Base-by-base conservation (phyloP, 108 stramenopile species). In the Cyclotella choctawhatcheeana region DNA sequence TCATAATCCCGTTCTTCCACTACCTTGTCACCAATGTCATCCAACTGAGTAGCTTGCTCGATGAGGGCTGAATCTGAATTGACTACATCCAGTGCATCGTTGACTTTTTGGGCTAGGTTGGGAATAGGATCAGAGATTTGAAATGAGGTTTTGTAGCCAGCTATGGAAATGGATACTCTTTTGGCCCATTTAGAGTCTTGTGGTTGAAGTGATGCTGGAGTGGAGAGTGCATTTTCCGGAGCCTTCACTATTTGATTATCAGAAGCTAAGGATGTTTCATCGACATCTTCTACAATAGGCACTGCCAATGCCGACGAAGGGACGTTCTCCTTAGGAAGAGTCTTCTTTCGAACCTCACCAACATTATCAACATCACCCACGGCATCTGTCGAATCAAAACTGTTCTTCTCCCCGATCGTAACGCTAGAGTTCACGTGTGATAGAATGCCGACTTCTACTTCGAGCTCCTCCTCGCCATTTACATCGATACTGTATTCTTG, bases 1-100 rank as follows among this genome's bases (percentile, higher is more conserved):
- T 81, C 75, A 33, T 77, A 81, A 51, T 81, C 80, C n/a, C 69
- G 34, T 24, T 76, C 79, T 18, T 62, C 71, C 35, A 67, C 70
- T 12, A 47, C 31, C 50, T 76, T 66, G 5, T 74, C 58, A 20
- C 51, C 67, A 34, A 70, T 64, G 16, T 67, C 43, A 29, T 79
- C 71, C 14, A 72, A 22, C 25, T 32, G 26, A 44, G 62, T 55
- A 2, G 78, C 78, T 53, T 79, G 37, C 37, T 63, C 40, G n/a
- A 67, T 44, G 25, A 79, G 71, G 12, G 25, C 53, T 10, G 30
- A 34, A 30, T 79, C 71, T 25, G 27, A 12, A 7, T n/a, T 21
- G 4, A 62, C 67, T 2, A 73, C 71, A 34, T 76, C 43, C 37
- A 76, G 60, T 20, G 71, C 78, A 13, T 79, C 71, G 33, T 63